Evolutionary conservation across 1,284 basidiomycete species (phyloP), one percentile per base, ranked within the genome.

Genomic region (Earliella scabrosa): DNA sequence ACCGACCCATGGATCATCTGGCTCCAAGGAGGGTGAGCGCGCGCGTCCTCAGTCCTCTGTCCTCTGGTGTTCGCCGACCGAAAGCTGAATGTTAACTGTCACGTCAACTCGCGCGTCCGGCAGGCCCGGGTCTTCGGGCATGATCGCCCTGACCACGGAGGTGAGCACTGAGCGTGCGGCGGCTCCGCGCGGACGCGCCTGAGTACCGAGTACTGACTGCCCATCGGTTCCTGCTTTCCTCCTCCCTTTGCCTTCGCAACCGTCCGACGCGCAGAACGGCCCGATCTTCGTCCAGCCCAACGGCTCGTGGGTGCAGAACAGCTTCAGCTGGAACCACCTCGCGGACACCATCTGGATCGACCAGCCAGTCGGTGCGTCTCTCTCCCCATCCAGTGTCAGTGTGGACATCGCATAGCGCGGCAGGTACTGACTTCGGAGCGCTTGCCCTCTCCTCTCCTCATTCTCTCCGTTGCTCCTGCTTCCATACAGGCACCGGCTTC

Each of bases 271-370:
- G n/a, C 23, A 89, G 86, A 89, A 89, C 62, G 88, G 88, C 4
- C 88, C 88, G 1, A 80, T 90, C 43, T 77, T 77, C 5, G 76
- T 90, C 41, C 73, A 77, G 16, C 67, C 67, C 45, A 72, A 87
- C 63, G 82, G 82, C 58, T 77, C 76, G 10, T 70, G 82, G 14
- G 74, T 74, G 21, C 66, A 75, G 9, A 88, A 89, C 60, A 69
- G 77, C 20, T 77, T 82, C 66, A 80, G 81, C 63, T 88, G 87
- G 83, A 72, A 82, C 62, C 78, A 74, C 40, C 68, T 87, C 31
- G 81, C 83, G 1, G 88, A 90, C 71, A 82, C 79, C 55, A 76
- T 90, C 52, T 90, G 85, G 84, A 73, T 90, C 43, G 88, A 90
- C 65, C 86, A 89, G 56, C 88, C 88, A 54, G 87, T 87, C 35